Evolutionary conservation across 2,329 filamentous ascomycete species (phyloP), one percentile per base, ranked within the genome.

Genomic region (Fusarium denticulatum): DNA sequence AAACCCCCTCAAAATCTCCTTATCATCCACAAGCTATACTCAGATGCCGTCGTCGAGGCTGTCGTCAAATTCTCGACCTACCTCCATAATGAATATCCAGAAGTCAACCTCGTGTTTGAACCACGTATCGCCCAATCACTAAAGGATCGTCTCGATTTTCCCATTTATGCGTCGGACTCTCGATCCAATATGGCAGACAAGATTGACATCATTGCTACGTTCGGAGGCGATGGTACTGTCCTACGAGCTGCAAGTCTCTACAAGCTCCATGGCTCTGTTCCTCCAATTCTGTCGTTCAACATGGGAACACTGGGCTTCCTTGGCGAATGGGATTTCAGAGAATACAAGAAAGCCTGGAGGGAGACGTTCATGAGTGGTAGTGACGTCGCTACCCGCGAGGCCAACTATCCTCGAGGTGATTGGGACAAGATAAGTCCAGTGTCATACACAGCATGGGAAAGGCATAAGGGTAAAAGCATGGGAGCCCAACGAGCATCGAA

Each of bases 251-350:
- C 82, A 12, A 83, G 82, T 63, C 67, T 98, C 10, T 98, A 82
- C 83, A 94, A 94, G 67, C 92, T 94, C 42, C 91, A 93, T 49
- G 87, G 89, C 5, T 90, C 91, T 47, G 96, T 99, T 0, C 96
- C 96, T 1, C 96, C 96, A 0, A 93, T 99, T 39, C 86, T 99
- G 13, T 95, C 94, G 4, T 99, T 99, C 80, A 97, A 95, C 80
- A 98, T 99, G 94, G 96, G 96, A 11, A 97, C 96, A 0, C 85
- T 99, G 2, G 96, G 96, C 0, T 99, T 99, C 76, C 85, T 99
- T 13, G 95, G 96, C 22, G 96, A 98, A 82, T 99, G 96, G 95
- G 97, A 96, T 78, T 98, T 98, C 80, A 87, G 88, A 12, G 95
- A 98, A 78, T 94, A 97, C 84, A 97, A 97, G 83, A 89, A 94